Base-by-base conservation (phyloP, 2,329 filamentous ascomycete genomes). In the Penicillium aurantiogriseum region DNA sequence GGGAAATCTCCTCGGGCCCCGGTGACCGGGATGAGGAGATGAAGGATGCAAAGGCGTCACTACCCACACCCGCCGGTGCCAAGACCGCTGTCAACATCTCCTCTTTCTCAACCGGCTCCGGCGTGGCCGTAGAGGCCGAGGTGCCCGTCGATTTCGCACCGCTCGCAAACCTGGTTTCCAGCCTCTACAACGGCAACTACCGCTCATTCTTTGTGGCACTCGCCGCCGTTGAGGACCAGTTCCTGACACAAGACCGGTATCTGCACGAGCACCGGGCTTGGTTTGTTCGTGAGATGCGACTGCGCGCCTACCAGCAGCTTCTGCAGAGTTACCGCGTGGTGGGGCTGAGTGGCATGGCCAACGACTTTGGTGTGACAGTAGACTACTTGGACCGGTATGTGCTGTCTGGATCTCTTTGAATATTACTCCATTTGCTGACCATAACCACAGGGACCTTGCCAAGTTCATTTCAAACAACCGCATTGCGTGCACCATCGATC, bases 271-370 rank as follows among this genome's bases (percentile, higher is more conserved):
- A 99, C 81, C 90, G 91, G 75, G 88, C 87, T 71, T 99, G 94
- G 93, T 97, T 94, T 75, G 93, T 99, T 67, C 89, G 94, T 51
- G 94, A 99, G 83, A 99, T 99, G 94, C 88, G 94, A 57, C 85
- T 97, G 64, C 88, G 93, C 58, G 93, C 91, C 36, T 99, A 99
- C 80, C 91, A 96, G 77, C 94, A 99, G 80, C 85, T 99, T 40
- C 84, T 99, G 43, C 94, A 97, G 81, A 96, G 91, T 73, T 99
- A 99, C 80, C 89, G 93, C 47, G 91, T 99, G 11, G 94, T 99
- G 36, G 92, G 93, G n/a, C 82, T 99, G 63, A 89, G 91, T 76
- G 96, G 91, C 78, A 99, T 99, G 93, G 94, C 94, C 21, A 89
- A 87, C 64, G 93, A 96, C 75, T 99, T 99, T 80, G 94, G 94